phyloP scores from a whole-genome alignment of 176 grass and related monocot species.

The Eleusine coracana region DNA sequence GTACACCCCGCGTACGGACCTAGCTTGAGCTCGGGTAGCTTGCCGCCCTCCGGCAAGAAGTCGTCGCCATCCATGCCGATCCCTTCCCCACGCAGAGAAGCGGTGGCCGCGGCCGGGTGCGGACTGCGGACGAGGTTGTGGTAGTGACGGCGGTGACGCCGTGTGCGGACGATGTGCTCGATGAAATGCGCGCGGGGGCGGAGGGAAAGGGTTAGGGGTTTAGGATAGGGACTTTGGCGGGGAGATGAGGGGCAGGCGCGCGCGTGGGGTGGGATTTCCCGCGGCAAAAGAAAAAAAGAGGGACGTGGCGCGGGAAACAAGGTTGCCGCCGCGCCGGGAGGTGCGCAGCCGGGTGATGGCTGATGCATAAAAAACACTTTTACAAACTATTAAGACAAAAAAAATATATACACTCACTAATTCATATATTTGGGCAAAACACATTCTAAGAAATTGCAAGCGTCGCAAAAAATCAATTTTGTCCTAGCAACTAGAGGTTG shows the following conservation, averaged over 20 bases:
- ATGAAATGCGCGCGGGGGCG: conserved; percentile 33
- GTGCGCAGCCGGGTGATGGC: no score
- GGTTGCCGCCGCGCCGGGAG: no score
- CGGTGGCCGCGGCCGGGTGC: not conserved
- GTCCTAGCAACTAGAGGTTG: no score
- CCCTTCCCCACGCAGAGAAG: not conserved
- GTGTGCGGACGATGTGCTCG: conserved; percentile 22
- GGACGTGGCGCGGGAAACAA: not conserved
- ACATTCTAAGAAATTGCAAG: no score
- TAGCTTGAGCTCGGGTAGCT: conserved; percentile 77
- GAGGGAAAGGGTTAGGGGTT: not conserved
- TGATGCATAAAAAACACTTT: no score
- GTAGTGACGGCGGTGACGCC: not conserved
- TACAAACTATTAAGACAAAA: no score
- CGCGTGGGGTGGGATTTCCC: not conserved
- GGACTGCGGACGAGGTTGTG: not conserved
- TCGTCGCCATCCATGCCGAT: conserved; percentile 40
- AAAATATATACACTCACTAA: no score
- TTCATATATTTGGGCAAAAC: no score
- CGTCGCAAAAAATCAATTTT: no score
- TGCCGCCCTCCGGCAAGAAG: conserved; percentile 46
- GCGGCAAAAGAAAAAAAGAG: not conserved
- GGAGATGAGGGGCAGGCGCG: not conserved
- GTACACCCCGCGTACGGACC: conserved; percentile 33
- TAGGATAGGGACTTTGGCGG: not conserved